A percentile compares a stretch with the other conserved stretches of the same genome.
Conservation (phyloP, 73 alveolate genomes). For the Paramecium primaurelia region DNA sequence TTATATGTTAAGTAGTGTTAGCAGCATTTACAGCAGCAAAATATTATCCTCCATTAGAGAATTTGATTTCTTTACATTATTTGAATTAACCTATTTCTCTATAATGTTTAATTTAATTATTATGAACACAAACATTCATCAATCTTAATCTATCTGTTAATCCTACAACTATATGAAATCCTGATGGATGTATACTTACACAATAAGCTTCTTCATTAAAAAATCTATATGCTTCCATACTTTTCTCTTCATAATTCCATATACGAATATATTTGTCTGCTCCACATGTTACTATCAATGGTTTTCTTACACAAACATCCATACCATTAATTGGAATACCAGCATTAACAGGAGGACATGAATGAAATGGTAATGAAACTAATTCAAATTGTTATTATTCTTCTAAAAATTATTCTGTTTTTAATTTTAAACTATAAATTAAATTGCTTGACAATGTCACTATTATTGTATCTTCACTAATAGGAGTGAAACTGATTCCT, state of each 20-base stretch:
- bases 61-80: conserved; percentile 86
- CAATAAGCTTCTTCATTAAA: conserved; percentile 93
- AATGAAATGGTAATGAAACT: conserved; percentile 52
- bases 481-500: conserved; percentile 53
- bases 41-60: conserved; percentile 96
- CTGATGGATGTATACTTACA: conserved; percentile 92
- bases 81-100: conserved; percentile 91
- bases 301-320: conserved; percentile 98
- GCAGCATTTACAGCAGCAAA: conserved; percentile 92
- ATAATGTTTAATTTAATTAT: conserved; percentile 74
- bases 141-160: conserved; percentile 93
- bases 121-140: conserved; percentile 90
- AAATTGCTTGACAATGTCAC: conserved; percentile 40
- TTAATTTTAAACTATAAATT: conserved; percentile 37
- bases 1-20: conserved; percentile 63
- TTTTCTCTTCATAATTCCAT: conserved; percentile 96
- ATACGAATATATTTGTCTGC: conserved; percentile 97
- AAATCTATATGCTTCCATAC: conserved; percentile 86
- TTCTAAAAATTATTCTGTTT: conserved; percentile 30
- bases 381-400: conserved; percentile 57
- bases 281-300: conserved; percentile 97
- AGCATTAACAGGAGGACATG: background rate
- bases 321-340: conserved; percentile 81
- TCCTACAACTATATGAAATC: conserved; percentile 96
- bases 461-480: conserved; percentile 46